Base-by-base conservation (phyloP, 352 stramenopile species). In the Thalassiosira hispida region DNA sequence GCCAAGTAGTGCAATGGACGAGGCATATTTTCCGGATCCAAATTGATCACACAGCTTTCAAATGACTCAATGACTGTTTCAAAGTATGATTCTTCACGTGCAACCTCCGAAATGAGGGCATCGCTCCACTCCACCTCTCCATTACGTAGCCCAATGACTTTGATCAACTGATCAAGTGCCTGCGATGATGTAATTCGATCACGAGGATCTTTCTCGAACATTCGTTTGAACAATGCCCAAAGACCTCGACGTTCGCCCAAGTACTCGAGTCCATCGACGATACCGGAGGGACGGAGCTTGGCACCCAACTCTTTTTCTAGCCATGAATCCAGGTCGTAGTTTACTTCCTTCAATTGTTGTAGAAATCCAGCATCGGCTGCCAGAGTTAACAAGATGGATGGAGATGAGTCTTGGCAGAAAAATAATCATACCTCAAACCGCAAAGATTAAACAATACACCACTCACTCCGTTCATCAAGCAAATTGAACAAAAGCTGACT, bases 321-420 rank as follows among this genome's bases (percentile, higher is more conserved):
- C 87, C 87, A 93, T 6, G 68, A 46, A 85, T 93, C 83, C 44
- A 93, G 78, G 84, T 93, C 71, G 52, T 79, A 93, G 35, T 86
- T 47, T 16, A 73, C 61, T 25, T 88, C 70, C 73, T 88, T 55
- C 20, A 93, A 47, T 77, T 90, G 84, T 61, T 88, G 77, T 51
- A 68, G 71, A 79, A 91, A 91, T 25, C 81, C 80, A 14, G 87
- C 85, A 82, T 91, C 87, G 33, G 79, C 57, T 66, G 57, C 12
- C 16, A 20, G 20, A 27, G 6, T 2, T 18, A 44, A 14, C 44
- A 29, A 63, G 29, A n/a, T 63, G 8, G 20, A 16, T 33, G 16
- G 18, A 46, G 5, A 31, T 64, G n/a, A 1, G 22, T 49, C 22
- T 42, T 61, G 22, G 25, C 8, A n/a, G n/a, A 38, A 44, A 59